Evolutionary conservation across 2,329 filamentous ascomycete species (phyloP), one percentile per base, ranked within the genome.

Genomic region (Aureobasidium mangrovei): DNA sequence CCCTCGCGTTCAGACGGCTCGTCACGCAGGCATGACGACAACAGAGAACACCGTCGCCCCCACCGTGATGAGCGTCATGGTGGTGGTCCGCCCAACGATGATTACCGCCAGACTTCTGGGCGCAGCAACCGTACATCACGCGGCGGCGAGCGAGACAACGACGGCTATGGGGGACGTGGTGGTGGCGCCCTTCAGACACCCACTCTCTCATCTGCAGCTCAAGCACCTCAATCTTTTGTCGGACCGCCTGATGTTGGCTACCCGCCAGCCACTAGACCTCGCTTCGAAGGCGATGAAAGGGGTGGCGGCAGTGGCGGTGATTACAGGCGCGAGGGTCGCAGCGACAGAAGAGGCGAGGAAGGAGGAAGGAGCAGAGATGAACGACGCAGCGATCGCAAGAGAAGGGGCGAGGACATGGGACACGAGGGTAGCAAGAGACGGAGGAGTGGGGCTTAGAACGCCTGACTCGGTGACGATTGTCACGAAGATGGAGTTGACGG

Each of bases 141-240:
- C 6, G 61, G 65, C 32, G 63, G 64, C 26, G 43, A 47, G 6
- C 36, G 44, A 47, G 61, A 65, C 26, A n/a, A 26, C n/a, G 28
- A 26, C 41, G 28, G 31, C 5, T 26, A 44, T 29, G 40, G 41
- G 12, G 46, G 36, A 27, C 18, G 18, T 8, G 42, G 42, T 9
- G 46, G 35, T 4, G 28, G 46, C 4, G 28, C 28, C 12, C 46
- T 28, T 7, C 12, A 26, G 7, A 39, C 46, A 32, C 46, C 46
- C 0, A 49, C 46, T 7, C 12, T 49, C 6, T 49, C 46, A 26
- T 43, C 51, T 18, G 39, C 26, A 4, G 51, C 26, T n/a, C 41
- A 53, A 27, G 39, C 29, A 4, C 48, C 29, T 18, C 39, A 53
- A 7, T 18, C 28, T 10, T 43, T 42, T 24, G 40, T 24, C 4